phyloP scores from a whole-genome alignment of 306 rosid genomes.

The Hippophae gyantsensis region DNA sequence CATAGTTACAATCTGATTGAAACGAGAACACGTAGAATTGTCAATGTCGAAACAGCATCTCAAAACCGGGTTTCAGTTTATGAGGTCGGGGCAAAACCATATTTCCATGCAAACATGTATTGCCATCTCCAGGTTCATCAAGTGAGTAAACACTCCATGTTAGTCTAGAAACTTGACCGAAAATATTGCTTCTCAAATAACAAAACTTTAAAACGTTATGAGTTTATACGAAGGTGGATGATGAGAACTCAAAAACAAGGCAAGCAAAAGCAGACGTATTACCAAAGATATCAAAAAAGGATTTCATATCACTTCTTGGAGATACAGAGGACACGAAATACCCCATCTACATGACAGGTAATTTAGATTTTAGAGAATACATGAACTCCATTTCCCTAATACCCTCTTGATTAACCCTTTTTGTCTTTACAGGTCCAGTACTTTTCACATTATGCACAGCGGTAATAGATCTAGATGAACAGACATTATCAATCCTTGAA shows the following conservation, averaged over 20 bases:
- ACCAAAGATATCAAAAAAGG: slow-evolving; percentile 42
- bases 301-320: slow-evolving; percentile 54
- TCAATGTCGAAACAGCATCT: slow-evolving; percentile 75
- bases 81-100: slow-evolving; percentile 53
- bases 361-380: slow-evolving; percentile 10
- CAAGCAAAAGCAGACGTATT: slow-evolving; percentile 44
- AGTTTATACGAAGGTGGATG: slow-evolving; percentile 41
- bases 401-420: slow-evolving; percentile 2
- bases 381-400: background rate
- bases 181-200: background rate
- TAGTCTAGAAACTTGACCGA: background rate
- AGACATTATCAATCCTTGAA: slow-evolving; percentile 59
- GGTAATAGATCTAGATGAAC: slow-evolving; percentile 50
- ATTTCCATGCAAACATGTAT: slow-evolving; percentile 71
- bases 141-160: slow-evolving; percentile 22
- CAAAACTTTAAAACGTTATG: background rate
- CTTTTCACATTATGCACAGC: slow-evolving; percentile 64
- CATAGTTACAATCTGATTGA: slow-evolving; percentile 68
- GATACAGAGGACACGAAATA: slow-evolving; percentile 39
- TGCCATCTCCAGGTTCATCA: slow-evolving; percentile 59
- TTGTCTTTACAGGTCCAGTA: slow-evolving; percentile 48
- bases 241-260: slow-evolving; percentile 62
- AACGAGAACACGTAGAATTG: slow-evolving; percentile 38
- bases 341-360: slow-evolving; percentile 79
- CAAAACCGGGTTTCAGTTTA: slow-evolving; percentile 44